Evolutionary conservation across 2,329 filamentous ascomycete species (phyloP).

Genomic region (Saccharata proteae): DNA sequence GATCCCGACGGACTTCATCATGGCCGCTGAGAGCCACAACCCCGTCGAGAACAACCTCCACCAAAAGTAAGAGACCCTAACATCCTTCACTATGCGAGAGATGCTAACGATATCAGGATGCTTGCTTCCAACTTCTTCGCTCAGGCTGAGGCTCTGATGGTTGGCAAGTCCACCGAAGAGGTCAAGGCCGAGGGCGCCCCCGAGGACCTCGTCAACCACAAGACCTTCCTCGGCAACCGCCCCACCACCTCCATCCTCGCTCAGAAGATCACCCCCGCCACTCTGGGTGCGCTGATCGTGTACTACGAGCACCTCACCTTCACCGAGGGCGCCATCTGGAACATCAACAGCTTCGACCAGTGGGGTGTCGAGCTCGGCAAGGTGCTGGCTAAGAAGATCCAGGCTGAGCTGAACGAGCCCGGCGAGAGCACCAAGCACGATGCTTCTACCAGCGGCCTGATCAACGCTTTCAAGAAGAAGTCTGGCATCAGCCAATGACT

Average conservation of each 20-base stretch:
- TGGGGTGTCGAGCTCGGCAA: conserved; percentile 99
- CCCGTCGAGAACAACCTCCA: conserved; percentile 83
- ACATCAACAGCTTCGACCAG: conserved; percentile 99
- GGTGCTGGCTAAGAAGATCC: conserved; percentile 64
- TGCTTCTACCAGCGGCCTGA: conserved; percentile 73
- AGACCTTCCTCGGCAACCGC: conserved; percentile 96
- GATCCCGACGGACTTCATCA: conserved; percentile 95
- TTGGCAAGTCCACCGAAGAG: conserved; percentile 73
- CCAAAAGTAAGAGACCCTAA: conserved; percentile 51
- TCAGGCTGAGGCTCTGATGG: conserved; percentile 81
- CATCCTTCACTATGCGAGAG: background rate
- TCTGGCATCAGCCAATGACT: conserved; percentile 27
- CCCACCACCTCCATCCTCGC: conserved; percentile 93
- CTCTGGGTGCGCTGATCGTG: conserved; percentile 87
- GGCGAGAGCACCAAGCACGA: conserved; percentile 67
- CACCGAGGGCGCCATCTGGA: conserved; percentile 94
- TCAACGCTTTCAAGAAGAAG: conserved; percentile 85
- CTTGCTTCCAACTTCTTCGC: conserved; percentile 86
- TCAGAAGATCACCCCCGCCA: conserved; percentile 84
- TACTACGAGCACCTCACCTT: conserved; percentile 99
- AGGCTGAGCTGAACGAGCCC: conserved; percentile 66
- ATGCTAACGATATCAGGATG: conserved; percentile 43
- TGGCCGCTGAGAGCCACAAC: conserved; percentile 95
- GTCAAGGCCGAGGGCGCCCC: conserved; percentile 64
- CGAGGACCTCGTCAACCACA: conserved; percentile 80